phyloP scores from a whole-genome alignment of 805 yeast species.

The Myxozyma nipponensis region DNA sequence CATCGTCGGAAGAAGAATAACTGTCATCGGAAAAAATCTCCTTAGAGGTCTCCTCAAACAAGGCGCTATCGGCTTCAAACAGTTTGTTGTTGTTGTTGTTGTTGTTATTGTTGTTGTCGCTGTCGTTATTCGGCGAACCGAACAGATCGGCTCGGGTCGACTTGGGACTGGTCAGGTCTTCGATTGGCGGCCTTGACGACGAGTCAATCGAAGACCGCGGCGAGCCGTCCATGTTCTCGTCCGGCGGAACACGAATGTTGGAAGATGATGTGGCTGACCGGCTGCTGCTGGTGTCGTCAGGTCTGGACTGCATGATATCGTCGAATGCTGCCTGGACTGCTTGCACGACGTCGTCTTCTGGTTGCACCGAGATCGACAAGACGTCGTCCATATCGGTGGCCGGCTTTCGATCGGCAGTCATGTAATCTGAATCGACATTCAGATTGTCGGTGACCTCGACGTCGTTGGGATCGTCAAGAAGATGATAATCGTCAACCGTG shows the following conservation, averaged over 20 bases:
- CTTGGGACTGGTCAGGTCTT: constrained; percentile 2
- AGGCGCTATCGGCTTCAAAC: constrained; percentile 23
- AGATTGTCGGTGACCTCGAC: constrained; percentile 38
- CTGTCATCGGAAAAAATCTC: constrained; percentile 29
- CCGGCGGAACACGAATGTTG: not conserved
- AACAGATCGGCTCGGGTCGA: constrained; percentile 24
- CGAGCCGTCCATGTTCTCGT: not conserved
- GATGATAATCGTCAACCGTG: constrained; percentile 34
- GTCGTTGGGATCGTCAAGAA: constrained; percentile 29
- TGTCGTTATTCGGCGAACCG: constrained; percentile 17
- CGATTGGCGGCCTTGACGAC: not conserved
- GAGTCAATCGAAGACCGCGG: constrained; percentile 21
- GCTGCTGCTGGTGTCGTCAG: constrained; percentile 24
- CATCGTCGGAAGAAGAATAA: constrained; percentile 28
- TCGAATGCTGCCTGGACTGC: constrained; percentile 68
- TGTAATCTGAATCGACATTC: constrained; percentile 34
- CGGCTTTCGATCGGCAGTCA: constrained; percentile 15
- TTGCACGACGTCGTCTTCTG: constrained; percentile 42
- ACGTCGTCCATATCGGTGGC: constrained; percentile 18
- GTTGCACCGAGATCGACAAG: constrained; percentile 24
- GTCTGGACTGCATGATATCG: constrained; percentile 43
- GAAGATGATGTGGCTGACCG: constrained; percentile 11
- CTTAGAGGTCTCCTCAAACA: constrained; percentile 27
- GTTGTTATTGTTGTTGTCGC: constrained; percentile 7
- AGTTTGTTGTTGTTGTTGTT: constrained; percentile 11